Evolutionary conservation across 371 early-diverging fungal species (phyloP), one percentile per base, ranked within the genome.

Genomic region (Mortierella sp.): DNA sequence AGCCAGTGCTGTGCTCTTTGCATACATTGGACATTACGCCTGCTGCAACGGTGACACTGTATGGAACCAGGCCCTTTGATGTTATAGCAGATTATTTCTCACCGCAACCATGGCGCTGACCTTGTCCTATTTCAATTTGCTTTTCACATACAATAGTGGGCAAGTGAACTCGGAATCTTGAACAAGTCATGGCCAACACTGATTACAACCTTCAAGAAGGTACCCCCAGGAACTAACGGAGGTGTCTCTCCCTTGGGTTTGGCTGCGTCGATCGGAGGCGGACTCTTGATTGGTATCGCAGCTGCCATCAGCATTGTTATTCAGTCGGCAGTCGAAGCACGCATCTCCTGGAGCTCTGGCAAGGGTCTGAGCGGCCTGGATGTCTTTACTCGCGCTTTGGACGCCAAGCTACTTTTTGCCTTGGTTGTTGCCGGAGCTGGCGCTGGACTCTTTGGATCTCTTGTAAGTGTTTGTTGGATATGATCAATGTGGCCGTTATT

Each of bases 141-240:
- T 64, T 2, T 34, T 24, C 21, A 19, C 3, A 24, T 6, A 19
- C 21, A 34, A 64, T 64, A 93, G 91, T 96, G 96, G 96, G 95
- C 97, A 13, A 95, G 95, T 88, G 98, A 97, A 86, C 88, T 97
- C 28, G 98, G 98, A 1, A 92, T 96, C 28, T 88, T 97, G 40
- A 94, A 92, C 78, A 90, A 89, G 50, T 83, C 88, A 34, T 93
- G 91, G 91, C 98, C 98, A 6, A 86, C 90, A 14, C 89, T 97
- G 8, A 96, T 98, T 67, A 96, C 96, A 9, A 92, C 91, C 0
- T 82, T 93, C 74, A 83, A 88, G 69, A 80, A 86, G 55, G 96
- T 98, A 3, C 98, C 98, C 2, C 95, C 95, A 50, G 98, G 97
- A 6, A 98, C 97, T 10, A 98, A 97, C 86, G 98, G 97, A 24